Percentiles rank a stretch among this genome's conserved stretches.
These are phyloP conservation scores for Thermochaetoides dissita DNA, from an alignment of 2,329 filamentous ascomycete species.

Conservation along the genomic window DNA sequence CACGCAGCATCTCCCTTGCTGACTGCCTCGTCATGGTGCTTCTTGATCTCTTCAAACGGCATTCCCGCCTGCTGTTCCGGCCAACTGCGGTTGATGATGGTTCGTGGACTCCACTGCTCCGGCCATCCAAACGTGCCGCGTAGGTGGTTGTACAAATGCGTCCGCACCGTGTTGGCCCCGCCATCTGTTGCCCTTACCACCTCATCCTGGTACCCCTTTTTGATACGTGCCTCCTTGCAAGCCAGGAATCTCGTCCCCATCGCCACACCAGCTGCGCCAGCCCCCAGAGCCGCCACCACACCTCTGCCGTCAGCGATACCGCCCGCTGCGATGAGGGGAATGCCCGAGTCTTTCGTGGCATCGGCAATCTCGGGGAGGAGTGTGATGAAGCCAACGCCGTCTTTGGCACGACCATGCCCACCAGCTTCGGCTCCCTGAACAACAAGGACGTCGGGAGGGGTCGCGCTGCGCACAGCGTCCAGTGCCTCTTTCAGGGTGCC, in stretches of 20 bases:
- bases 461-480: constrained; percentile 22
- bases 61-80: constrained; percentile 22
- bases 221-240: constrained; percentile 25
- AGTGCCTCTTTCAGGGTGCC: constrained; percentile 34
- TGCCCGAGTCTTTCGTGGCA: constrained; percentile 20
- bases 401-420: constrained; percentile 33
- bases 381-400: constrained; percentile 30
- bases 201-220: constrained; percentile 28
- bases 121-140: constrained; percentile 31
- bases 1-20: constrained; percentile 30
- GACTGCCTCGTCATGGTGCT: constrained; percentile 26
- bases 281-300: constrained; percentile 31
- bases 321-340: constrained; percentile 36
- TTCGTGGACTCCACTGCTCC: constrained; percentile 25
- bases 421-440: constrained; percentile 40
- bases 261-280: constrained; percentile 39
- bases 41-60: constrained; percentile 31
- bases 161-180: constrained; percentile 25
- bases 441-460: constrained; percentile 34
- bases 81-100: constrained; percentile 26
- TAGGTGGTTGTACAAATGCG: constrained; percentile 30
- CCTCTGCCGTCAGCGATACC: constrained; percentile 39
- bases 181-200: constrained; percentile 27
- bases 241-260: constrained; percentile 54
- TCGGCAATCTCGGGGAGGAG: constrained; percentile 37